Percentiles rank a stretch among this genome's conserved stretches.
These are phyloP conservation scores for Parafenestella ontariensis DNA, from an alignment of 2,329 filamentous ascomycete species.

Conservation along the genomic window DNA sequence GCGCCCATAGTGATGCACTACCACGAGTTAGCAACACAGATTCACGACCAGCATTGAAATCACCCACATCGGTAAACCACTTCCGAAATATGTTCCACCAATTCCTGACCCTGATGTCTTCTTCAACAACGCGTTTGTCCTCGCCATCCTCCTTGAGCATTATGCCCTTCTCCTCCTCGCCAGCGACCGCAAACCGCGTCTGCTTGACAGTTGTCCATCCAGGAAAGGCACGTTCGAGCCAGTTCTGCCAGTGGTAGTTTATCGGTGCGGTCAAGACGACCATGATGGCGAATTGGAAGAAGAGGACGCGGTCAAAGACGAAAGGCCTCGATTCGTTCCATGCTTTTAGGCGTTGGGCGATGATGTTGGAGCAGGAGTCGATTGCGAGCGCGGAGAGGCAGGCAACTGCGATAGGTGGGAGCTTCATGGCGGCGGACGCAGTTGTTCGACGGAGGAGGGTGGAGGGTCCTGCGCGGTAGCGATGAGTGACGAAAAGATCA, in stretches of 20 bases:
- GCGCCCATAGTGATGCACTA: slow-evolving; percentile 68
- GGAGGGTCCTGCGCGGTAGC: neutral
- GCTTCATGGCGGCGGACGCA: slow-evolving; percentile 25
- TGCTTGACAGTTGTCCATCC: slow-evolving; percentile 52
- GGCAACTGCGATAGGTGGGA: slow-evolving; percentile 42
- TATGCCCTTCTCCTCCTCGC: slow-evolving; percentile 39
- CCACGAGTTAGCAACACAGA: slow-evolving; percentile 9
- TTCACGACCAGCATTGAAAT: neutral
- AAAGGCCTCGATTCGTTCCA: slow-evolving; percentile 45
- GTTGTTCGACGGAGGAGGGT: neutral
- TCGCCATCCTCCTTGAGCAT: slow-evolving; percentile 38
- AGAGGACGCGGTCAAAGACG: slow-evolving; percentile 47
- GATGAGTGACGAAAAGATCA: neutral
- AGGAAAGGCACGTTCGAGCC: slow-evolving; percentile 77
- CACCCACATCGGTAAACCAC: slow-evolving; percentile 64
- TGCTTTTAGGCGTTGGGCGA: slow-evolving; percentile 47
- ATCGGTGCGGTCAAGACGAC: slow-evolving; percentile 75
- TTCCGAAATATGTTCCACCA: slow-evolving; percentile 71
- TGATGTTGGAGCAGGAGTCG: slow-evolving; percentile 47
- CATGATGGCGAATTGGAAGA: slow-evolving; percentile 61
- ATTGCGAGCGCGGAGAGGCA: slow-evolving; percentile 46
- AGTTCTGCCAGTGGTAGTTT: slow-evolving; percentile 87
- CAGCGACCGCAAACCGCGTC: slow-evolving; percentile 19
- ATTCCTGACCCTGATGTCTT: slow-evolving; percentile 40
- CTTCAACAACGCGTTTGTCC: slow-evolving; percentile 31